Evolutionary conservation across 1,284 basidiomycete genomes (phyloP).

Genomic region (Marasmius oreades): DNA sequence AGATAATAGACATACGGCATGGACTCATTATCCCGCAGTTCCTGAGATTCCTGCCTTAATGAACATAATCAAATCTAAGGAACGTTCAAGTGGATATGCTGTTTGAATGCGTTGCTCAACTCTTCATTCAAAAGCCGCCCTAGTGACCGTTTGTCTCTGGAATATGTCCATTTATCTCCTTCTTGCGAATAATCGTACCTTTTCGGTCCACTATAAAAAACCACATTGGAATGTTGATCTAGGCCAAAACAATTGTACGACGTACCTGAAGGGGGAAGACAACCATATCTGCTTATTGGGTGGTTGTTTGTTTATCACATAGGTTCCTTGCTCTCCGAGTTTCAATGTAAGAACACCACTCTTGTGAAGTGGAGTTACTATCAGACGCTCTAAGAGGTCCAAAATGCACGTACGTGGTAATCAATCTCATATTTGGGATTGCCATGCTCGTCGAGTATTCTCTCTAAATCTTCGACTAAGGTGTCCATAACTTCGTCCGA

Average conservation of each 20-base stretch:
- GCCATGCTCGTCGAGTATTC: conserved; percentile 61
- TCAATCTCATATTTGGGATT: conserved; percentile 81
- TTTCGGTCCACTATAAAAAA: conserved; percentile 75
- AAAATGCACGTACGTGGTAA: conserved; percentile 72
- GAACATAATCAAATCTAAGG: not conserved
- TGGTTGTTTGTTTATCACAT: conserved; percentile 99
- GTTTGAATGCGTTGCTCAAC: conserved; percentile 39
- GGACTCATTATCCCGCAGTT: too few relatives aligned
- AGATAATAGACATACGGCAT: too few relatives aligned
- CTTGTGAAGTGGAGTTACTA: conserved; percentile 21
- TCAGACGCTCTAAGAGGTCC: not conserved
- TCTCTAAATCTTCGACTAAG: conserved; percentile 79
- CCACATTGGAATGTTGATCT: not conserved
- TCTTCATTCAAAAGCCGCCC: conserved; percentile 68
- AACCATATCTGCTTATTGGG: conserved; percentile 99
- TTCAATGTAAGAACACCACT: conserved; percentile 86
- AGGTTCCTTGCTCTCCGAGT: conserved; percentile 86
- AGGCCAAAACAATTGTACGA: conserved; percentile 3
- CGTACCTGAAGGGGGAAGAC: conserved; percentile 81
- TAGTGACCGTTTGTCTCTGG: conserved; percentile 63
- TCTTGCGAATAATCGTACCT: conserved; percentile 74
- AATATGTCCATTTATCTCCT: conserved; percentile 73
- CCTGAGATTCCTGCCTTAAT: too few relatives aligned
- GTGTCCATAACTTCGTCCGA: conserved; percentile 83
- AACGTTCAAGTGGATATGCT: conserved; percentile 30